These are phyloP conservation scores for Datura wrightii DNA, from an alignment of 257 asterid genomes.

Conservation along the genomic window DNA sequence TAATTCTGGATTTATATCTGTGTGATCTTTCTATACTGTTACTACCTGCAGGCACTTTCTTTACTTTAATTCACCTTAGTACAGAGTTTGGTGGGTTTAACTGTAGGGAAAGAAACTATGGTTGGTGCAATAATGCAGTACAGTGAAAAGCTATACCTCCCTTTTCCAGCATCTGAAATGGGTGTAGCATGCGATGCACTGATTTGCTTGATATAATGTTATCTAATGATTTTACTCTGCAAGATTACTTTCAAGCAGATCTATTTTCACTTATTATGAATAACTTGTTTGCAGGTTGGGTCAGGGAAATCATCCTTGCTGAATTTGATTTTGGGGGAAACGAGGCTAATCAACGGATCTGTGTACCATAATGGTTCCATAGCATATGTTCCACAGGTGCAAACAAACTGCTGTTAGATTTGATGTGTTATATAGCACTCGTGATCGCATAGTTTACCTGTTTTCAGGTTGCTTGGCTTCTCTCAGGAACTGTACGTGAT, in stretches of 20 bases:
- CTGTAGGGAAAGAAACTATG: conserved; percentile 9
- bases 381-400: conserved; percentile 94
- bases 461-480: conserved; percentile 87
- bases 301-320: conserved; percentile 94
- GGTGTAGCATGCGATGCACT: not conserved
- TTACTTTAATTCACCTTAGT: conserved; percentile 16
- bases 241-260: not conserved
- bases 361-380: conserved; percentile 57
- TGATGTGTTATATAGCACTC: conserved; percentile 30
- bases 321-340: conserved; percentile 77
- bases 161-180: conserved; percentile 6
- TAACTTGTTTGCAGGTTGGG: conserved; percentile 68
- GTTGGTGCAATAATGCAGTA: not conserved
- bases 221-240: not conserved
- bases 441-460: conserved; percentile 25
- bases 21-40: conserved; percentile 12
- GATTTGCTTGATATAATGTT: not conserved
- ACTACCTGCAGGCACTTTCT: not conserved
- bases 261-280: conserved; percentile 13
- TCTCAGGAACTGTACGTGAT: conserved; percentile 92
- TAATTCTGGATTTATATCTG: not conserved
- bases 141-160: not conserved
- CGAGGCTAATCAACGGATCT: conserved; percentile 70
- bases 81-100: not conserved
- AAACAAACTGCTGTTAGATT: conserved; percentile 29